phyloP scores from a whole-genome alignment of 805 yeast genomes.

The Nakazawaea wyomingensis region DNA sequence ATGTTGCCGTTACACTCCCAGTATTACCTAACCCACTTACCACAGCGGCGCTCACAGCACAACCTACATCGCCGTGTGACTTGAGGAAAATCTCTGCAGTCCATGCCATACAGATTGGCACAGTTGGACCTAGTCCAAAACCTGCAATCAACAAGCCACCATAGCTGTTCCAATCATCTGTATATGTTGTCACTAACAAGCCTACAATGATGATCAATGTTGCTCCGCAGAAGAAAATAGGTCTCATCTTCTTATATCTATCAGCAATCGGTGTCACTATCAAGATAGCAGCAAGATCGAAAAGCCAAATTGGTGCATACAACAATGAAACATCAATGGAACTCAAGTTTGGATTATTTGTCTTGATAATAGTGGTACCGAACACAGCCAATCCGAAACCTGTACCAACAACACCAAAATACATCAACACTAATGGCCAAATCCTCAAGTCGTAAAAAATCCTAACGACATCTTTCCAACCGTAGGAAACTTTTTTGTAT shows the following conservation, averaged over 20 bases:
- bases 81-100: slow-evolving; percentile 68
- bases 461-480: slow-evolving; percentile 46
- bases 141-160: slow-evolving; percentile 81
- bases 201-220: slow-evolving; percentile 70
- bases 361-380: slow-evolving; percentile 70
- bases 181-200: slow-evolving; percentile 70
- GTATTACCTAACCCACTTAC: slow-evolving; percentile 84
- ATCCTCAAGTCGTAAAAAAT: slow-evolving; percentile 59
- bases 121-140: slow-evolving; percentile 86
- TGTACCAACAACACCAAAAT: slow-evolving; percentile 90
- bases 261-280: slow-evolving; percentile 79
- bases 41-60: slow-evolving; percentile 76
- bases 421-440: slow-evolving; percentile 83
- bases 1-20: slow-evolving; percentile 82
- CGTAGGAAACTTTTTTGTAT: slow-evolving; percentile 48
- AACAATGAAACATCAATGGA: slow-evolving; percentile 69
- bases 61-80: slow-evolving; percentile 77
- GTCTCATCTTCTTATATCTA: slow-evolving; percentile 52
- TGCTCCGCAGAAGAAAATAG: slow-evolving; percentile 56
- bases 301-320: slow-evolving; percentile 88
- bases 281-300: slow-evolving; percentile 72
- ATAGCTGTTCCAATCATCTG: slow-evolving; percentile 71
- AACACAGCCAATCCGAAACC: slow-evolving; percentile 83
- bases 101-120: slow-evolving; percentile 84
- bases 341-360: slow-evolving; percentile 55